Evolutionary conservation across 129 eudicot genomes (phyloP), one percentile per base, ranked within the genome.

Genomic region (Apium graveolens): DNA sequence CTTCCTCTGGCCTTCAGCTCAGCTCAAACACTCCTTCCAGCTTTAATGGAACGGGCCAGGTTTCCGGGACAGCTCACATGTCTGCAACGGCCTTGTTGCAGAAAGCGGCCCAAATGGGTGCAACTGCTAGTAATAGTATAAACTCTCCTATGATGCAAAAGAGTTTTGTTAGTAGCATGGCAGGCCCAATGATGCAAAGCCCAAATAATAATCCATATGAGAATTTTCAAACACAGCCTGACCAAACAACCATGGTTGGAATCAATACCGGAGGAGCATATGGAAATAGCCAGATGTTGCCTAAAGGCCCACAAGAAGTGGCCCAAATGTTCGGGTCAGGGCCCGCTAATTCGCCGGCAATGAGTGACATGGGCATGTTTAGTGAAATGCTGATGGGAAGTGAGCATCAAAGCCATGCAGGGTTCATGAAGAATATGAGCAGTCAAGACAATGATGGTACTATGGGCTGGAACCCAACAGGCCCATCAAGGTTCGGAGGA

Each of bases 61-160:
- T 84, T 38, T 60, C 82, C 37, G 89, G 88, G 18, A 80, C 84
- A 4, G 83, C 90, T 10, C 91, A 85, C 13, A 90, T 92, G 97
- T 88, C 97, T 4, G 97, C 97, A 0, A 92, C 97, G 17, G 97
- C 97, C 34, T 82, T 90, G 80, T 78, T 92, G 82, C 97, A 90
- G 44, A 88, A 92, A 73, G 96, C 97, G 5, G 97, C 97, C 80
- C 91, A 85, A 74, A 85, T 88, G 87, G 91, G 89, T 5, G 91
- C 91, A 4, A 83, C 91, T 2, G 83, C 96, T 7, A 90, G 89
- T 76, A 90, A 84, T 37, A 88, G 85, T 11, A 90, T 90, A 24
- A 88, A 88, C 78, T 90, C 93, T n/a, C 96, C 97, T 1, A 88
- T 88, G 93, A 90, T 90, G 89, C 97, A 92, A 75, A 87, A 88